phyloP scores from a whole-genome alignment of 2,329 filamentous ascomycete genomes.

The Phaeosphaeria sp. region DNA sequence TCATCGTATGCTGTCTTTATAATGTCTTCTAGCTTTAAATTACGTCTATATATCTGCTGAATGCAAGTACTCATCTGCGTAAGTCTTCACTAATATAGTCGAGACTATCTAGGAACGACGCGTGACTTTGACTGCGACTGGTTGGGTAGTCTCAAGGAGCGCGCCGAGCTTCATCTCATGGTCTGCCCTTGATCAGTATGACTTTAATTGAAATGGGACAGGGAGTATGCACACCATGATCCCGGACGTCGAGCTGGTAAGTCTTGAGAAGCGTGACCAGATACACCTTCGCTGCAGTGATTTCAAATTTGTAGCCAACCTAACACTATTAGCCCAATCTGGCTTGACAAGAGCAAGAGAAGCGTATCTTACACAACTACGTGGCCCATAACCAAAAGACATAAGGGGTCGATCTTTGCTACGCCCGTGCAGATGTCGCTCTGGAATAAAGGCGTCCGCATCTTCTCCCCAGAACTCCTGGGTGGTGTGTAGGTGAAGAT shows the following conservation, averaged over 20 bases:
- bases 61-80: too few species aligned
- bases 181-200: background rate
- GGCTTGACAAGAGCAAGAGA: background rate
- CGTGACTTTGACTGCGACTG: background rate
- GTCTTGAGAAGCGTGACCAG: slow-evolving; percentile 5
- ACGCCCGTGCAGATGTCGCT: background rate
- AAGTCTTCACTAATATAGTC: too few species aligned
- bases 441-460: background rate
- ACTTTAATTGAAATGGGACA: background rate
- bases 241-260: slow-evolving; percentile 1
- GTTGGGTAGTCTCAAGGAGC: slow-evolving; percentile 4
- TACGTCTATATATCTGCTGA: too few species aligned
- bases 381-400: background rate
- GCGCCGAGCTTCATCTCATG: slow-evolving; percentile 3
- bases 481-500: slow-evolving; percentile 7
- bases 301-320: slow-evolving; percentile 8
- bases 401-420: background rate
- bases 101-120: background rate
- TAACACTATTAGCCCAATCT: background rate
- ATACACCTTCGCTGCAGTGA: slow-evolving; percentile 5
- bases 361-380: slow-evolving; percentile 2
- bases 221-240: background rate
- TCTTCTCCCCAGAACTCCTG: slow-evolving; percentile 2
- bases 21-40: too few species aligned
- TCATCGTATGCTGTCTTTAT: too few species aligned